These are phyloP conservation scores for Fusarium napiforme DNA, from an alignment of 2,329 filamentous ascomycete genomes.

Conservation along the genomic window DNA sequence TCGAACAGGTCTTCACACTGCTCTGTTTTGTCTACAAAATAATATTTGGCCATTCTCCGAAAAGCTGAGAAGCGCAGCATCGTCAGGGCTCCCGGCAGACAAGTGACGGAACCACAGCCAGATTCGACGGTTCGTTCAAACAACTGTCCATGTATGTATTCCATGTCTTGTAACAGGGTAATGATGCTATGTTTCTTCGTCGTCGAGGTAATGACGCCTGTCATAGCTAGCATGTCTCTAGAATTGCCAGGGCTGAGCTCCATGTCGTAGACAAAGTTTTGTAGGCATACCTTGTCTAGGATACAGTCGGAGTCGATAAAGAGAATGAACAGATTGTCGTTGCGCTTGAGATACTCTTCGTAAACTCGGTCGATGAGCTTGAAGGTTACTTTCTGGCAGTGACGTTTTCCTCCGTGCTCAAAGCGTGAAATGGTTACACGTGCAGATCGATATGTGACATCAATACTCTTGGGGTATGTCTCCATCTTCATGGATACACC, in stretches of 20 bases:
- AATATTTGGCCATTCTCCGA: slow-evolving; percentile 96
- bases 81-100: slow-evolving; percentile 92
- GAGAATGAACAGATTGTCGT: slow-evolving; percentile 93
- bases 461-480: slow-evolving; percentile 88
- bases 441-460: slow-evolving; percentile 83
- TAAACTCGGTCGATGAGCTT: slow-evolving; percentile 95
- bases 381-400: slow-evolving; percentile 94
- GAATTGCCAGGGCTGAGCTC: slow-evolving; percentile 93
- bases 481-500: slow-evolving; percentile 82
- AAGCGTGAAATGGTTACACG: slow-evolving; percentile 93
- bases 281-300: slow-evolving; percentile 87
- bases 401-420: slow-evolving; percentile 90
- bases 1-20: slow-evolving; percentile 97
- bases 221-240: slow-evolving; percentile 96
- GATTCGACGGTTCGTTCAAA: slow-evolving; percentile 97
- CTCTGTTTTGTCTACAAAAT: slow-evolving; percentile 96
- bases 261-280: slow-evolving; percentile 99
- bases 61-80: slow-evolving; percentile 97
- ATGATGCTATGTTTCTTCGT: slow-evolving; percentile 89
- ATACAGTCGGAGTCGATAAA: slow-evolving; percentile 99
- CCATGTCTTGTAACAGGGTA: slow-evolving; percentile 95
- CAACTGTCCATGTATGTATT: slow-evolving; percentile 96
- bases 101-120: slow-evolving; percentile 92
- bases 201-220: slow-evolving; percentile 94
- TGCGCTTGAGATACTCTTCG: slow-evolving; percentile 82